phyloP scores from a whole-genome alignment of 1,139 yeast genomes.

The Protomyces lactucae-debilis region DNA sequence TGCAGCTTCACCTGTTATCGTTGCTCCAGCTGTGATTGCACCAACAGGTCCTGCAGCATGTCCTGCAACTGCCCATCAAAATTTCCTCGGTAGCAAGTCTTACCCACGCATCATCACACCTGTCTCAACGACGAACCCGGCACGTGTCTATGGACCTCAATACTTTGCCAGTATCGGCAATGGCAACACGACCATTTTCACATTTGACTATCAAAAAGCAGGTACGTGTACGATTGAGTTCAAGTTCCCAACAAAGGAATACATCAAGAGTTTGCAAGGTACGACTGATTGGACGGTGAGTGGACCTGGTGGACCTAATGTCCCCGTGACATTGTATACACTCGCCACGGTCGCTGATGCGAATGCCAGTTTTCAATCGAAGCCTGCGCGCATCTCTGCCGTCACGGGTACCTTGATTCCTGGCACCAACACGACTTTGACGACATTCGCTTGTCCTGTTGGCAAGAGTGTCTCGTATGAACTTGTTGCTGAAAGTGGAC shows the following conservation, averaged over 20 bases:
- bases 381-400: slow-evolving; percentile 22
- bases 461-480: slow-evolving; percentile 24
- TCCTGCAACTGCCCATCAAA: slow-evolving; percentile 19
- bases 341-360: slow-evolving; percentile 15
- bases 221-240: slow-evolving; percentile 23
- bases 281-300: slow-evolving; percentile 9
- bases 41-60: slow-evolving; percentile 1
- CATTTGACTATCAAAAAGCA: slow-evolving; percentile 15
- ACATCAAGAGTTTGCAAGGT: slow-evolving; percentile 12
- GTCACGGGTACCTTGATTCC: slow-evolving; percentile 8
- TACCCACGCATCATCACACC: slow-evolving; percentile 25
- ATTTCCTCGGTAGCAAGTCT: slow-evolving; percentile 7
- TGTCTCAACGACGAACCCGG: slow-evolving; percentile 15
- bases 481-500: slow-evolving; percentile 7
- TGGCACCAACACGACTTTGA: slow-evolving; percentile 18
- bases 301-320: neutral
- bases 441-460: slow-evolving; percentile 20
- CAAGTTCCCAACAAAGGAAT: slow-evolving; percentile 22
- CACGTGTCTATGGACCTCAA: slow-evolving; percentile 18
- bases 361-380: slow-evolving; percentile 6
- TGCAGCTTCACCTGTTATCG: neutral
- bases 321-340: slow-evolving; percentile 19
- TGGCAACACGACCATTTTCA: slow-evolving; percentile 22
- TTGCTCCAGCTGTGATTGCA: neutral
- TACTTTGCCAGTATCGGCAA: slow-evolving; percentile 24